Base-by-base conservation (phyloP, 2,329 filamentous ascomycete species). In the Aspergillus chevalieri region DNA sequence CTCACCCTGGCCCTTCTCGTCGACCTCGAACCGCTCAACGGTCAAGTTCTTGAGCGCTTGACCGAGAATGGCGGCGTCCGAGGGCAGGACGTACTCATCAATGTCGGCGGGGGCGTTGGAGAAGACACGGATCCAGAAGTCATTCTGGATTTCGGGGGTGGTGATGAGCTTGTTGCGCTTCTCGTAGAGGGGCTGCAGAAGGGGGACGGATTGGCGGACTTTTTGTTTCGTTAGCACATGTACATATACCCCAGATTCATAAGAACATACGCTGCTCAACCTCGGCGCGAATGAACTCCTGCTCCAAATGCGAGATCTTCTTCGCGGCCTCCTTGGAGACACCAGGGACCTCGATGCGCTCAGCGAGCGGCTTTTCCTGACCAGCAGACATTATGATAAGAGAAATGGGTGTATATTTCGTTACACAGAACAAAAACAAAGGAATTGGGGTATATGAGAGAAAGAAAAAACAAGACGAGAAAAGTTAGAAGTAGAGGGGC, bases 61-160 rank as follows among this genome's bases (percentile, higher is more conserved):
- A 55, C 85, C 79, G 51, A 97, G 80, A 53, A 93, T 74, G 3
- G 58, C 60, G 7, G 80, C 79, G 74, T 97, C 92, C 44, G 81
- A 80, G 41, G 89, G 86, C 66, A 89, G 85, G 66, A 97, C 86
- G 77, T 85, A 90, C 71, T 89, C 85, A 73, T 95, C 90, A 60
- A 98, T 81, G 55, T 95, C 89, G 43, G 81, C 78, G 2, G 91
- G 90, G 2, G 87, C 84, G 73, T 90, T 86, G 75, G 95, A 88
- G 67, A 97, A 80, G 50, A 96, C 91, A 51, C 94, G 81, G n/a
- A 88, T 79, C 93, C 93, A 97, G 82, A 97, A 98, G 74, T 88
- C 83, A 60, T 59, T 52, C 51, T 67, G 54, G 14, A 72, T 60
- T 12, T 64, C 58, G 65, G 96, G 91, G 64, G 84, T 78, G 55